Evolutionary conservation across 176 grass and related monocot genomes (phyloP).

Genomic region (Echinochloa phyllopogon): DNA sequence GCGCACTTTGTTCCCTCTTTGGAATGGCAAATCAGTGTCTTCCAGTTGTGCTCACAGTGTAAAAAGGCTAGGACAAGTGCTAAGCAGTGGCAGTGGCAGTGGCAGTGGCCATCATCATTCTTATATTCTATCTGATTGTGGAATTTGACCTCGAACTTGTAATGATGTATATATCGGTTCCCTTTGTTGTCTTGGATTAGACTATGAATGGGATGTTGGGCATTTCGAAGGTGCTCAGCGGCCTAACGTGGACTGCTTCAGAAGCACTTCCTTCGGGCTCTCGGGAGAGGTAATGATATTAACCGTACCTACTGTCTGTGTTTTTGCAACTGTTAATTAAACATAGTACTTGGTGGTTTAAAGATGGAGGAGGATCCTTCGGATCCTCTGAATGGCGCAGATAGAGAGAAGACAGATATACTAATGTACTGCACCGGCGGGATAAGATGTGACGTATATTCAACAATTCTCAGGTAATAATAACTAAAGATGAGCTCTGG

Average conservation of each 20-base stretch:
- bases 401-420: constrained; percentile 85
- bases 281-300: constrained; percentile 64
- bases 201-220: constrained; percentile 99
- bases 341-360: constrained; percentile 33
- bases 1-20: background rate
- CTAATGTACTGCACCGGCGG: constrained; percentile 97
- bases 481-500: background rate
- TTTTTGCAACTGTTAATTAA: background rate
- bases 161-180: background rate
- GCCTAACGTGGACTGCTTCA: constrained; percentile 93
- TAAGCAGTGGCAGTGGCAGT: constrained; percentile 5
- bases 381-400: constrained; percentile 70
- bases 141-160: background rate
- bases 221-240: constrained; percentile 94
- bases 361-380: constrained; percentile 51
- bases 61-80: background rate
- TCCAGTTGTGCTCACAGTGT: background rate
- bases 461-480: constrained; percentile 84
- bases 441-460: constrained; percentile 91
- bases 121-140: background rate
- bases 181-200: constrained; percentile 41
- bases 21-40: background rate
- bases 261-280: constrained; percentile 92
- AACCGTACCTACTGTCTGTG: background rate
- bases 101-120: constrained; percentile 2